Conservation (phyloP, 805 yeast species). For the Ogataea degrootiae region DNA sequence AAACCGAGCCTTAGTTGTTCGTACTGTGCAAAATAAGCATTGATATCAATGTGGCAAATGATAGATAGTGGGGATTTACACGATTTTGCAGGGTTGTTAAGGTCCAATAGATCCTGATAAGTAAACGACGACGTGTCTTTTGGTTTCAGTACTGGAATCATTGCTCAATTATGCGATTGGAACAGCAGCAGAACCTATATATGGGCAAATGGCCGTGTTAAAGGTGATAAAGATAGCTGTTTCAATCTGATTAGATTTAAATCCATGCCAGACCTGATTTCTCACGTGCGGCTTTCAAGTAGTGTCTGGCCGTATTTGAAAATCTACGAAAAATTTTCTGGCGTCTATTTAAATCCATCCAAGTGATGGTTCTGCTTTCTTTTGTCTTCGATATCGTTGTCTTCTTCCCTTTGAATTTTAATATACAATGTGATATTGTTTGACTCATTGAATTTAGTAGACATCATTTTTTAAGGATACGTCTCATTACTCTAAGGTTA, state of each 20-base stretch:
- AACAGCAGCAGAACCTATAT: not conserved
- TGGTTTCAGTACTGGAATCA: constrained; percentile 2
- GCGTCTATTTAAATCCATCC: no score
- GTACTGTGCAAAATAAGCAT: constrained; percentile 94
- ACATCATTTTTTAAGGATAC: not conserved
- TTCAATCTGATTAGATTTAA: no score
- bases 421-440: not conserved
- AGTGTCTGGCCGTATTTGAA: no score
- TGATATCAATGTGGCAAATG: constrained; percentile 82
- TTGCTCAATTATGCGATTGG: not conserved
- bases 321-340: no score
- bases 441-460: not conserved
- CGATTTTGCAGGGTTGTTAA: constrained; percentile 43
- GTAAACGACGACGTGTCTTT: constrained; percentile 39
- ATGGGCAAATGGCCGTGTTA: no score
- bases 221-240: no score
- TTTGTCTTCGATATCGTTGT: no score
- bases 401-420: not conserved
- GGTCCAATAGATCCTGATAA: constrained; percentile 43
- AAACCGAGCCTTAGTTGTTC: constrained; percentile 74
- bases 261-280: no score
- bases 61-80: constrained; percentile 68
- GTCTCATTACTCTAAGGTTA: not conserved
- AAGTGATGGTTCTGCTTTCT: no score
- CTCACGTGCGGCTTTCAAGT: no score